A percentile compares a stretch with the other conserved stretches of the same genome.
phyloP scores from a whole-genome alignment of 805 yeast species.

The Candida insectorum region DNA sequence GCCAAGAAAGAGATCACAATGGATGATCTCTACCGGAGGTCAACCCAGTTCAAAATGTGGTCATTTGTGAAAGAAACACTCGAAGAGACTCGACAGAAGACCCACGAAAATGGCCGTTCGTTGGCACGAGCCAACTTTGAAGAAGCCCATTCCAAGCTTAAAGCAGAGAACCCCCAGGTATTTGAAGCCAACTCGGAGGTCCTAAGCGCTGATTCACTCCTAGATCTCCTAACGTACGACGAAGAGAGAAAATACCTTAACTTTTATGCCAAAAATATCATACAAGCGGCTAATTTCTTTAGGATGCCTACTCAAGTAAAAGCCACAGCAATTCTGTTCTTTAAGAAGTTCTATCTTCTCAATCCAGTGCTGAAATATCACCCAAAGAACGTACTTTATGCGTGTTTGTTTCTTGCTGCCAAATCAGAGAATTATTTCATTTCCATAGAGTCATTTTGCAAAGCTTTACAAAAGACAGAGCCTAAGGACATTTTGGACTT shows the following conservation, averaged over 20 bases:
- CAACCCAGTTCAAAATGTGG: constrained; percentile 85
- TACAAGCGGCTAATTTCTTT: constrained; percentile 67
- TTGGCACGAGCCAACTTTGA: constrained; percentile 31
- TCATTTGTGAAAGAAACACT: constrained; percentile 67
- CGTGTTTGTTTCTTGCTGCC: constrained; percentile 83
- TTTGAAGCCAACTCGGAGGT: constrained; percentile 25
- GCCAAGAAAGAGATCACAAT: constrained; percentile 45
- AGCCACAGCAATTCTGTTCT: constrained; percentile 81
- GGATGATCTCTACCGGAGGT: constrained; percentile 85
- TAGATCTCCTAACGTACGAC: constrained; percentile 49
- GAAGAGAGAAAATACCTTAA: constrained; percentile 71
- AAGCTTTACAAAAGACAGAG: constrained; percentile 63
- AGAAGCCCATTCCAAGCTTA: constrained; percentile 15
- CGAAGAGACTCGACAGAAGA: constrained; percentile 41
- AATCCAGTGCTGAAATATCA: constrained; percentile 85
- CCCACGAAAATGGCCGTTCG: constrained; percentile 54
- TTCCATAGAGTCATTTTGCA: constrained; percentile 75
- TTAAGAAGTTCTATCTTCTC: constrained; percentile 73
- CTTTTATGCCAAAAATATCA: constrained; percentile 70
- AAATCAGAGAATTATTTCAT: constrained; percentile 90
- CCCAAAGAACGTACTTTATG: constrained; percentile 72
- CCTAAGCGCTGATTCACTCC: constrained; percentile 29
- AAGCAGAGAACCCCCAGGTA: constrained; percentile 23
- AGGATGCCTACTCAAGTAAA: constrained; percentile 84
- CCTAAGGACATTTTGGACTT: constrained; percentile 67